A percentile compares a stretch with the other conserved stretches of the same genome.
phyloP scores from a whole-genome alignment of 495 filamentous ascomycete species.

The Neurospora africana region DNA sequence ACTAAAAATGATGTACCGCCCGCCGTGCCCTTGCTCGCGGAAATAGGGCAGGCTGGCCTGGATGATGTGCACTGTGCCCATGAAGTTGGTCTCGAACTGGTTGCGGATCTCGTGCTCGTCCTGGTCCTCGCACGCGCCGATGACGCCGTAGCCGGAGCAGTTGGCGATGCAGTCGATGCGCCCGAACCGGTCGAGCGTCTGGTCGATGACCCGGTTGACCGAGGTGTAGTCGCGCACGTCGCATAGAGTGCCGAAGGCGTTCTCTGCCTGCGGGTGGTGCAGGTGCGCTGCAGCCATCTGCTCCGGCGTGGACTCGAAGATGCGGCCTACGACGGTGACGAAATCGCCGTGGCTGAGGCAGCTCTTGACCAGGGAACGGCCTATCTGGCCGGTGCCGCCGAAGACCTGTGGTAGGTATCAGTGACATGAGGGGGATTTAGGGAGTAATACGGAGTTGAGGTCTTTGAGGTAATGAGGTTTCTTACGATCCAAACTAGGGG shows the following conservation, averaged over 20 bases:
- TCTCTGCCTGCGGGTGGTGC: conserved; percentile 60
- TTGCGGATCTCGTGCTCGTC: conserved; percentile 89
- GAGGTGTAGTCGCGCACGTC: conserved; percentile 79
- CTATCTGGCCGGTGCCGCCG: conserved; percentile 92
- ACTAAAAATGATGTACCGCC: conserved; percentile 87
- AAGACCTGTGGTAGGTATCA: conserved; percentile 52
- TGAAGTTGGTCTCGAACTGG: conserved; percentile 96
- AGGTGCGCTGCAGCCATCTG: conserved; percentile 45
- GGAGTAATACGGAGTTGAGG: not conserved
- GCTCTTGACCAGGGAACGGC: conserved; percentile 74
- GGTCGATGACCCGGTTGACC: conserved; percentile 58
- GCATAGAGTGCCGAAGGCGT: conserved; percentile 72
- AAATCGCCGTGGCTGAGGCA: conserved; percentile 73
- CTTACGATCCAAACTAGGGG: conserved; percentile 75
- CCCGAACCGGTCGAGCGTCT: conserved; percentile 62
- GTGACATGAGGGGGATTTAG: not conserved
- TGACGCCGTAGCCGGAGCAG: conserved; percentile 85
- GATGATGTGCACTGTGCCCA: conserved; percentile 87
- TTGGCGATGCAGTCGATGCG: conserved; percentile 84
- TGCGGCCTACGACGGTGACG: conserved; percentile 80
- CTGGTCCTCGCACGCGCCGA: conserved; percentile 93
- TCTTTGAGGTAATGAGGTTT: conserved; percentile 3
- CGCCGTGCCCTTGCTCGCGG: conserved; percentile 59
- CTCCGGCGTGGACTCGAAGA: conserved; percentile 66
- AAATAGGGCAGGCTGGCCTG: conserved; percentile 86